Evolutionary conservation across 306 rosid genomes (phyloP), one percentile per base, ranked within the genome.

Genomic region (Trifolium dubium): DNA sequence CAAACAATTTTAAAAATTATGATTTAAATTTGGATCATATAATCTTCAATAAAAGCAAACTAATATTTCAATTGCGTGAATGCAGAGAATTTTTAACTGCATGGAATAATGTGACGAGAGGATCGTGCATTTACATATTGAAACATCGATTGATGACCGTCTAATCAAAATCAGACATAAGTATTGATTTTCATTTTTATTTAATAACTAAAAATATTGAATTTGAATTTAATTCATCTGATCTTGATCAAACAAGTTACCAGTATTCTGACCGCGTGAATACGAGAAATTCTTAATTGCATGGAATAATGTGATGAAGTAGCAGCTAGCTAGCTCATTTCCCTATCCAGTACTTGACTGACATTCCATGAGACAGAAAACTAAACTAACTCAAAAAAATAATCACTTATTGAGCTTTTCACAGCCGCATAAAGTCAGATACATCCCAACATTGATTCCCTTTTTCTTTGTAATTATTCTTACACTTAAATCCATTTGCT

Each of bases 361-460:
- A 90, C 92, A 90, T 90, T 89, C 95, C 74, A 73, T 83, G 63
- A 82, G 87, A 85, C 80, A 77, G 44, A 77, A 55, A 81, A 85
- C 74, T 75, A 84, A 83, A 85, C 83, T 59, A 82, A 65, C 75
- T 83, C 76, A 74, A 49, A 60, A 64, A 86, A 67, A 70, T 23
- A 56, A 60, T 60, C 80, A 79, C 83, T 77, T 77, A 77, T 75
- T 83, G 86, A 80, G 80, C 79, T 84, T 85, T 78, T 82, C 89
- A 86, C 83, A 78, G 83, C 79, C 89, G 83, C 73, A 86, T 66
- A 86, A 75, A 86, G 97, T 88, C 92, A 88, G 88, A 88, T 83
- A 88, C 93, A 85, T 89, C 87, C 87, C 90, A 89, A 93, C 97
- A 88, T 87, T 79, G 97, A 93, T 93, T 85, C 96, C 91, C 97